These are phyloP conservation scores for Colletotrichum neosansevieriae DNA, from an alignment of 2,329 filamentous ascomycete genomes.

Conservation along the genomic window DNA sequence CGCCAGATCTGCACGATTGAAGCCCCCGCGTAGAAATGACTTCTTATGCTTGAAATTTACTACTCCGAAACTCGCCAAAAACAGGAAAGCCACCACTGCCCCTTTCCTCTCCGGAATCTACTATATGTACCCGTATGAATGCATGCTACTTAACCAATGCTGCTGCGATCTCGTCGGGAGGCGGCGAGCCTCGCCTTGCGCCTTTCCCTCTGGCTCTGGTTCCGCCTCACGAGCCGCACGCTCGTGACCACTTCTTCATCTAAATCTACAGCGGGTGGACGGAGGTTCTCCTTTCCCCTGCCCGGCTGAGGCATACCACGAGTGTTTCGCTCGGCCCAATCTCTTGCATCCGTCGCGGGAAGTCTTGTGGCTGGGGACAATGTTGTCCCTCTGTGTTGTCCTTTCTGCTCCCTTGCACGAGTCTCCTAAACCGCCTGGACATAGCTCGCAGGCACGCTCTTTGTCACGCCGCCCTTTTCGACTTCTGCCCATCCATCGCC, in stretches of 20 bases:
- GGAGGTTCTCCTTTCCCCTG: neutral
- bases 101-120: constrained; percentile 1
- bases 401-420: constrained; percentile 10
- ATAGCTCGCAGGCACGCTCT: constrained; percentile 95
- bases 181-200: constrained; percentile 30
- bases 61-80: constrained; percentile 6
- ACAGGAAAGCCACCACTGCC: neutral
- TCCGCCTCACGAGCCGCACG: constrained; percentile 38
- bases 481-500: constrained; percentile 98
- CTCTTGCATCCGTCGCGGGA: neutral
- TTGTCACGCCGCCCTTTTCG: constrained; percentile 87
- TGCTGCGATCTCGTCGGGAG: constrained; percentile 20
- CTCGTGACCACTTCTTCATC: constrained; percentile 33
- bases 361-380: neutral
- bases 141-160: constrained; percentile 32
- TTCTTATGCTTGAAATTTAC: constrained; percentile 13
- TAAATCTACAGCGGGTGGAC: neutral
- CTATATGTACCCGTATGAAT: constrained; percentile 29
- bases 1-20: constrained; percentile 1
- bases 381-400: neutral
- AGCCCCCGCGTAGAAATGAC: neutral
- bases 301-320: neutral
- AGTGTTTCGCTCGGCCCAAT: neutral
- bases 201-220: constrained; percentile 36
- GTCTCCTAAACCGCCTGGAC: constrained; percentile 76